phyloP scores from a whole-genome alignment of 2,329 filamentous ascomycete genomes.

The Talaromyces marneffei region DNA sequence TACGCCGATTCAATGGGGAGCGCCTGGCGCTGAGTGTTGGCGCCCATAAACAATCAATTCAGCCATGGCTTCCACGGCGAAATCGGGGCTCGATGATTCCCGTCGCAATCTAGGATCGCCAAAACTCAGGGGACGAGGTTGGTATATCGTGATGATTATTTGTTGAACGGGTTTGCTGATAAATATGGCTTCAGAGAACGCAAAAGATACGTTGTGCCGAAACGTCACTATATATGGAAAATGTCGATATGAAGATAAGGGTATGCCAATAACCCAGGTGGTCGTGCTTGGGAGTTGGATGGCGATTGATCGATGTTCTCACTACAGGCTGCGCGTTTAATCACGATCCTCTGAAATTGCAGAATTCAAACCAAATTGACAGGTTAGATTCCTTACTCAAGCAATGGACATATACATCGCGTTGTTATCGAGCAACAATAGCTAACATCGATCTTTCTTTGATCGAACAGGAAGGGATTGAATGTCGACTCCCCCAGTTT shows the following conservation, averaged over 20 bases:
- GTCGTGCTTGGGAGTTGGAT: neutral
- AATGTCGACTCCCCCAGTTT: conserved; percentile 97
- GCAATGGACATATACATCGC: neutral
- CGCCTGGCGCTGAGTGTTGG: conserved; percentile 32
- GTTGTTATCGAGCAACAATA: conserved; percentile 1
- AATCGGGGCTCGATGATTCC: conserved; percentile 41
- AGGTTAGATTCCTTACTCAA: conserved; percentile 28
- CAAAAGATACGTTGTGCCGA: conserved; percentile 82
- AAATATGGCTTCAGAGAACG: conserved; percentile 52
- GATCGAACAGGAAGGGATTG: conserved; percentile 59
- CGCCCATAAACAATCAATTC: conserved; percentile 25
- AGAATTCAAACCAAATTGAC: conserved; percentile 35
- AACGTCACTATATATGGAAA: conserved; percentile 92
- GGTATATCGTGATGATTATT: conserved; percentile 18
- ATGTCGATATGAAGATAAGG: conserved; percentile 85
- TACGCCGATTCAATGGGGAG: conserved; percentile 37
- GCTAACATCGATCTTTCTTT: conserved; percentile 19
- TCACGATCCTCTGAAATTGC: conserved; percentile 67
- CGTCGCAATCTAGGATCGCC: conserved; percentile 43
- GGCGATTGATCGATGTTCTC: conserved; percentile 3
- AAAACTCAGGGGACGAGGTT: conserved; percentile 46
- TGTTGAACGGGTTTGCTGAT: conserved; percentile 4
- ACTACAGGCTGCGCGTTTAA: conserved; percentile 71
- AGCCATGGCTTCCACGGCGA: conserved; percentile 40
- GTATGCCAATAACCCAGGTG: conserved; percentile 30